Percentiles rank a stretch among this genome's conserved stretches.
Evolutionary conservation across 2,329 filamentous ascomycete genomes (phyloP).

Genomic region (Talaromyces atroroseus): DNA sequence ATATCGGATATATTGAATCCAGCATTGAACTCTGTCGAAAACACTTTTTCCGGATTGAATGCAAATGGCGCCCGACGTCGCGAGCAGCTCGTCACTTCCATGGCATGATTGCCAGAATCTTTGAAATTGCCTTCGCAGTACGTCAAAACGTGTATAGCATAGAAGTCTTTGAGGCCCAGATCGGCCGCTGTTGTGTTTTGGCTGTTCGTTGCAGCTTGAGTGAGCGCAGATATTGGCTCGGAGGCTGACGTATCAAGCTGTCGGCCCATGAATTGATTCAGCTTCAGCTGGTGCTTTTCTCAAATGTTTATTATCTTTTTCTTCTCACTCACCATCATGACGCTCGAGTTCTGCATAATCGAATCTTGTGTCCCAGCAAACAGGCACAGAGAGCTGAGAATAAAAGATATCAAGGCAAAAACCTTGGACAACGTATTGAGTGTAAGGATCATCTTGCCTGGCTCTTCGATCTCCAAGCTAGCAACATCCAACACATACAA

Average conservation of each 20-base stretch:
- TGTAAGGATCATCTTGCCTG: slow-evolving; percentile 9
- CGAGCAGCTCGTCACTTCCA: slow-evolving; percentile 51
- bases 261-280: not conserved
- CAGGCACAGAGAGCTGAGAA: slow-evolving; percentile 56
- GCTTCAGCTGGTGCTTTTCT: too few species aligned
- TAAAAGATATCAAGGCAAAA: slow-evolving; percentile 50
- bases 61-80: slow-evolving; percentile 50
- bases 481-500: not conserved
- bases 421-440: slow-evolving; percentile 43
- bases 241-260: slow-evolving; percentile 55
- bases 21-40: slow-evolving; percentile 46
- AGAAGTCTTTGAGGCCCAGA: slow-evolving; percentile 56
- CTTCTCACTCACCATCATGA: slow-evolving; percentile 47
- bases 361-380: slow-evolving; percentile 55
- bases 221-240: slow-evolving; percentile 33
- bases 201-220: slow-evolving; percentile 24
- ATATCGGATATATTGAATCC: slow-evolving; percentile 49
- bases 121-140: slow-evolving; percentile 49
- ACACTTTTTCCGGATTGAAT: slow-evolving; percentile 50
- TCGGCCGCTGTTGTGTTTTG: slow-evolving; percentile 35
- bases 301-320: too few species aligned
- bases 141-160: slow-evolving; percentile 56
- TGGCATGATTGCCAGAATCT: slow-evolving; percentile 37
- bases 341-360: slow-evolving; percentile 53
- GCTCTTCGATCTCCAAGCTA: not conserved